These are phyloP conservation scores for Teratosphaeria epicoccoides DNA, from an alignment of 2,329 filamentous ascomycete species.

Conservation along the genomic window DNA sequence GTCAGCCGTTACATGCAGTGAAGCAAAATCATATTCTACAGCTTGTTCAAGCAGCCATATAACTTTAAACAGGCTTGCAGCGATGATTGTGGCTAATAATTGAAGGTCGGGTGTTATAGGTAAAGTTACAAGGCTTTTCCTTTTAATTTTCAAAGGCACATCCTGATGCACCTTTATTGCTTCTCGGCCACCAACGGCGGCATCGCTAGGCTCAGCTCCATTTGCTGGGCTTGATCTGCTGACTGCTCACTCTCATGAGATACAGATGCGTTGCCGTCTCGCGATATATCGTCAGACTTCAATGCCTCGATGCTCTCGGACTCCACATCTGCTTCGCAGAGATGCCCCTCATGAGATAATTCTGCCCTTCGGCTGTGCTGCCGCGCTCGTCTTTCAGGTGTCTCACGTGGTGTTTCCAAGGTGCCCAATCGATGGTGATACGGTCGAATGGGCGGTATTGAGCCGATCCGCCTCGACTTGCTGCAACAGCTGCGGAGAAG, in stretches of 20 bases:
- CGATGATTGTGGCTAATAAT: too few species aligned
- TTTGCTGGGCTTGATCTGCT: neutral
- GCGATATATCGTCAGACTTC: neutral
- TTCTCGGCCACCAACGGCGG: neutral
- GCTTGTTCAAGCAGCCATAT: too few species aligned
- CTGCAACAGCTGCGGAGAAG: slow-evolving; percentile 18
- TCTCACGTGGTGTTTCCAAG: neutral
- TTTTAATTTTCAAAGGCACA: too few species aligned
- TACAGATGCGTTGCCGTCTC: neutral
- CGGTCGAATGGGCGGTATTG: neutral
- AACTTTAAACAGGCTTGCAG: too few species aligned
- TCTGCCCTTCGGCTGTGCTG: neutral
- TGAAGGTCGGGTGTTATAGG: too few species aligned
- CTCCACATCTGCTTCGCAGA: neutral
- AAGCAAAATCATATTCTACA: too few species aligned
- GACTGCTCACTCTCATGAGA: neutral
- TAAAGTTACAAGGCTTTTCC: too few species aligned
- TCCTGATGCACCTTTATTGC: neutral
- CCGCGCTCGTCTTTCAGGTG: neutral
- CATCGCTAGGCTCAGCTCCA: neutral
- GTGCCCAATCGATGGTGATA: neutral
- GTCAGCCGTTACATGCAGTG: too few species aligned
- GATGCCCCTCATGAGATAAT: neutral
- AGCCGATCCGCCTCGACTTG: neutral
- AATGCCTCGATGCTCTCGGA: neutral